A percentile compares a stretch with the other conserved stretches of the same genome.
Evolutionary conservation across 1,139 yeast genomes (phyloP).

Genomic region (Pneumocystis jirovecii): DNA sequence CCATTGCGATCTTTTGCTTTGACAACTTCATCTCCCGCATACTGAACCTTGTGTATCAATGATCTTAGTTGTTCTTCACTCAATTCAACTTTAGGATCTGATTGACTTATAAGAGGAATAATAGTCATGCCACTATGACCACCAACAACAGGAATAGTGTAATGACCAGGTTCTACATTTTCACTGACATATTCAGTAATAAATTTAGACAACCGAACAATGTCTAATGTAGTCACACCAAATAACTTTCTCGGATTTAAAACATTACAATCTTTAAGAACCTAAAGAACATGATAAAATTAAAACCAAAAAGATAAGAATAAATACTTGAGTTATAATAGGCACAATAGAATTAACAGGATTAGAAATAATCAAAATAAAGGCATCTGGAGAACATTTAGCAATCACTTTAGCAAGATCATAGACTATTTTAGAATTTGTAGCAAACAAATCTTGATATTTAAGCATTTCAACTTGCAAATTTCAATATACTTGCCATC

Average conservation of each 20-base stretch:
- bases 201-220: conserved; percentile 79
- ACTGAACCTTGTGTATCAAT: conserved; percentile 76
- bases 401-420: conserved; percentile 74
- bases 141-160: conserved; percentile 73
- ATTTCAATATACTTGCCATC: conserved; percentile 28
- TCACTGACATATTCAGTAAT: conserved; percentile 34
- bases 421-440: conserved; percentile 80
- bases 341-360: conserved; percentile 96
- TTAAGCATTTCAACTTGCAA: not conserved
- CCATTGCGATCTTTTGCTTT: conserved; percentile 91
- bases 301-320: not conserved
- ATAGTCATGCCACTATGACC: conserved; percentile 96
- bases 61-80: conserved; percentile 47
- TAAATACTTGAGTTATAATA: conserved; percentile 50
- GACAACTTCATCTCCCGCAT: conserved; percentile 96
- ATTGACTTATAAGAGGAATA: conserved; percentile 66
- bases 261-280: conserved; percentile 55
- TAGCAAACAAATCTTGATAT: conserved; percentile 58
- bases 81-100: conserved; percentile 36
- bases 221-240: conserved; percentile 87
- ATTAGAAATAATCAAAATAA: conserved; percentile 69
- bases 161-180: conserved; percentile 37
- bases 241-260: conserved; percentile 69
- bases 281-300: conserved; percentile 20
- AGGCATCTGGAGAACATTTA: conserved; percentile 55